A percentile compares a stretch with the other conserved stretches of the same genome.
phyloP scores from a whole-genome alignment of 1,284 basidiomycete species.

The Rhodotorula sp. region DNA sequence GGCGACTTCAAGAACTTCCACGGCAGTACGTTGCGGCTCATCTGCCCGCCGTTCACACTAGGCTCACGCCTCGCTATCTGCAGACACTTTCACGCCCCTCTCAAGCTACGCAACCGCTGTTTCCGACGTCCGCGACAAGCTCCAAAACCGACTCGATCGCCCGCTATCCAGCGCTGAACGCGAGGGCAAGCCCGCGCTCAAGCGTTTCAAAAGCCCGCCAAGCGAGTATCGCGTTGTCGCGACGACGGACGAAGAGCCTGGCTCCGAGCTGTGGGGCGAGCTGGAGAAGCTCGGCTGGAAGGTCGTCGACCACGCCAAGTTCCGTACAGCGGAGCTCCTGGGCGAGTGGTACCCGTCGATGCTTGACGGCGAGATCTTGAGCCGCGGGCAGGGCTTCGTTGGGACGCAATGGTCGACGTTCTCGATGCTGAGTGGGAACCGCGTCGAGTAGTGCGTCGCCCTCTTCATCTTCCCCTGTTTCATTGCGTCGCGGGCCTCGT shows the following conservation, averaged over 20 bases:
- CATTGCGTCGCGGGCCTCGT: background rate
- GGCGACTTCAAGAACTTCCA: conserved; percentile 40
- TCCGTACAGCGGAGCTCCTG: conserved; percentile 16
- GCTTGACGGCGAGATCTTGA: conserved; percentile 34
- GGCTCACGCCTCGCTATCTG: background rate
- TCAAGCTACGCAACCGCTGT: conserved; percentile 29
- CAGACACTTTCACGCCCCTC: conserved; percentile 24
- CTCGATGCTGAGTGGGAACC: conserved; percentile 30
- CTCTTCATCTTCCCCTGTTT: no score
- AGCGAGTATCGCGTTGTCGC: conserved; percentile 28
- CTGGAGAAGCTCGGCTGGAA: conserved; percentile 33
- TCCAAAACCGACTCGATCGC: conserved; percentile 31
- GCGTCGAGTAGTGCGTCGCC: conserved; percentile 39
- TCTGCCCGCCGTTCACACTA: background rate
- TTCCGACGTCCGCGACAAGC: background rate
- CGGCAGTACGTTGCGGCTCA: conserved; percentile 19
- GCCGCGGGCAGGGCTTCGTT: conserved; percentile 31
- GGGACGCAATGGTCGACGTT: conserved; percentile 35
- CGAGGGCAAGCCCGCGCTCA: conserved; percentile 11
- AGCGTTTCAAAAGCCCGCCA: background rate
- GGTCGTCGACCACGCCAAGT: conserved; percentile 32
- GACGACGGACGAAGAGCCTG: conserved; percentile 37
- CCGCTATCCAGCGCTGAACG: background rate
- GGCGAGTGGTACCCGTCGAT: conserved; percentile 40
- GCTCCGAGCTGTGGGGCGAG: conserved; percentile 21